A percentile compares a stretch with the other conserved stretches of the same genome.
Evolutionary conservation across 257 asterid species (phyloP).

Genomic region (Penstemon davidsonii): DNA sequence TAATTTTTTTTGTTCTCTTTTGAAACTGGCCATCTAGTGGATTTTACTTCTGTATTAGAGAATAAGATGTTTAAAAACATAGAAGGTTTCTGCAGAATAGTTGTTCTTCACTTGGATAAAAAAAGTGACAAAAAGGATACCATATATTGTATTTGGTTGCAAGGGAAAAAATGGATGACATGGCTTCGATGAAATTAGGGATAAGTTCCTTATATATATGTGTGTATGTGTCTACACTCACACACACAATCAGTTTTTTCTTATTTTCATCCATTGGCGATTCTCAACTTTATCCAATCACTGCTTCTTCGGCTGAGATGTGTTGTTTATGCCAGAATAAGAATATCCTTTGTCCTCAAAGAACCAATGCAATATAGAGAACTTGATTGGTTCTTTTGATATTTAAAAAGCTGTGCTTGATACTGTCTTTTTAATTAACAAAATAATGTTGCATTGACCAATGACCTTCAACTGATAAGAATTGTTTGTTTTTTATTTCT

Average conservation of each 20-base stretch:
- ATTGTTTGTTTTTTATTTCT: neutral
- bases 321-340: constrained; percentile 38
- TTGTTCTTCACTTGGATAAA: neutral
- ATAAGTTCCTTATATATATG: constrained; percentile 3
- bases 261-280: constrained; percentile 30
- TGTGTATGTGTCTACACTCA: too few relatives aligned
- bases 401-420: constrained; percentile 12
- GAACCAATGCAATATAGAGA: constrained; percentile 35
- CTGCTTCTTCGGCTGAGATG: constrained; percentile 28
- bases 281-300: constrained; percentile 33
- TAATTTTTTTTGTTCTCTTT: neutral
- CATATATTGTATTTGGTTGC: neutral
- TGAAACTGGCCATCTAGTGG: neutral
- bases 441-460: constrained; percentile 19
- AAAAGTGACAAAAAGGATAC: neutral
- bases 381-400: constrained; percentile 36
- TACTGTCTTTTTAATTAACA: constrained; percentile 9
- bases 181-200: too few relatives aligned
- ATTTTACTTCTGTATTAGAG: constrained; percentile 1
- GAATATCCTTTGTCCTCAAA: constrained; percentile 32
- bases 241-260: neutral
- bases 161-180: neutral
- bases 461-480: constrained; percentile 3
- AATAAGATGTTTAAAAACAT: neutral
- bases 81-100: neutral